A percentile compares a stretch with the other conserved stretches of the same genome.
Conservation (phyloP, 352 stramenopile species). For the Saprolegnia parasitica region DNA sequence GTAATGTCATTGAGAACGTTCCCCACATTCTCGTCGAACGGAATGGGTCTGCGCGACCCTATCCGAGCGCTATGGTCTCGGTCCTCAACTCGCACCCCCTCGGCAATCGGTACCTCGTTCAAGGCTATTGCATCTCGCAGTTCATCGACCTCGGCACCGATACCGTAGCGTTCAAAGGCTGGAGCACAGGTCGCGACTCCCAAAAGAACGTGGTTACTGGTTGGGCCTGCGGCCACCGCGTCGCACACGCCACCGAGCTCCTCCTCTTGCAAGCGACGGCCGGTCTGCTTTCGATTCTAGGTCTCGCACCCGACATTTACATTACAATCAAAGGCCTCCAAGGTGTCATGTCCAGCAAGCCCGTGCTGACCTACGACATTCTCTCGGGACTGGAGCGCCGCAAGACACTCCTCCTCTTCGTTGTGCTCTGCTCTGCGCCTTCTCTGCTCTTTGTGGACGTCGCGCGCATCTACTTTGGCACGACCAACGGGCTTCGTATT, state of each 20-base stretch:
- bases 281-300: background rate
- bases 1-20: too few relatives aligned
- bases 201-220: background rate
- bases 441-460: conserved; percentile 20
- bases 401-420: conserved; percentile 19
- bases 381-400: conserved; percentile 23
- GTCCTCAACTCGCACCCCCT: too few relatives aligned
- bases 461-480: conserved; percentile 19
- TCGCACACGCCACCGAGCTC: background rate
- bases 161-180: background rate
- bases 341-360: conserved; percentile 7
- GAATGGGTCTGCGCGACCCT: too few relatives aligned
- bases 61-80: too few relatives aligned
- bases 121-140: background rate
- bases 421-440: conserved; percentile 3
- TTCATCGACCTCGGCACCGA: conserved; percentile 6
- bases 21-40: too few relatives aligned
- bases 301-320: conserved; percentile 11
- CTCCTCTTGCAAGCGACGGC: conserved; percentile 6
- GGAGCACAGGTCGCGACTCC: conserved; percentile 20
- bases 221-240: conserved; percentile 4
- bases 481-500: conserved; percentile 15
- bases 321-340: conserved; percentile 20
- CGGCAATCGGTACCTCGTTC: conserved; percentile 16
- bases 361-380: conserved; percentile 23